A percentile compares a stretch with the other conserved stretches of the same genome.
phyloP scores from a whole-genome alignment of 1,139 yeast species.

The Arxiozyma slooffiae region DNA sequence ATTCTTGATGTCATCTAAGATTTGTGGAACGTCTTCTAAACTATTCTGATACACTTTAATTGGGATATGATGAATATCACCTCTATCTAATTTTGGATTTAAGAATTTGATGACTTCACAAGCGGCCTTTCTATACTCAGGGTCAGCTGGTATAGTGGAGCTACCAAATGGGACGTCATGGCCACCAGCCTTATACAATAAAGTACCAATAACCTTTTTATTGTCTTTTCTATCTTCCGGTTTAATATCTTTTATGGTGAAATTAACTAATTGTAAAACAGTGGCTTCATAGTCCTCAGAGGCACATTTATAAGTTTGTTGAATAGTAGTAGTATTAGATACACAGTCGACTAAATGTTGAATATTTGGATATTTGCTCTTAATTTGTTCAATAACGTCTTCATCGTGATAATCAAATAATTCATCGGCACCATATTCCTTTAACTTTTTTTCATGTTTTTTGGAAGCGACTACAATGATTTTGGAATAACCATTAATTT shows the following conservation, averaged over 20 bases:
- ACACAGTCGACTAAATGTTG: constrained; percentile 41
- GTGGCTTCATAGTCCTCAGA: constrained; percentile 31
- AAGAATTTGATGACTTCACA: constrained; percentile 20
- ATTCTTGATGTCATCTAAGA: constrained; percentile 22
- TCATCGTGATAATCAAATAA: constrained; percentile 51
- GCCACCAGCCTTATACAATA: constrained; percentile 22
- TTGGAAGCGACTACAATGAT: constrained; percentile 42
- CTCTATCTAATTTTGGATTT: constrained; percentile 19
- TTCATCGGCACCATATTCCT: constrained; percentile 46
- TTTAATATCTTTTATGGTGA: constrained; percentile 19
- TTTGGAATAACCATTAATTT: constrained; percentile 34
- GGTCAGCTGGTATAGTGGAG: constrained; percentile 20
- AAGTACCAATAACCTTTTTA: constrained; percentile 19
- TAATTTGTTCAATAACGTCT: constrained; percentile 44
- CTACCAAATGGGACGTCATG: constrained; percentile 22
- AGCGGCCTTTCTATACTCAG: constrained; percentile 17
- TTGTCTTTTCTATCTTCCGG: constrained; percentile 22
- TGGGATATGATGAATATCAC: constrained; percentile 26
- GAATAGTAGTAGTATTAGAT: constrained; percentile 36
- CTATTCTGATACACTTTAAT: constrained; percentile 23
- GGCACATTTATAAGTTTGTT: constrained; percentile 38
- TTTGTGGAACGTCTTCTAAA: constrained; percentile 17
- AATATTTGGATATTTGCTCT: constrained; percentile 35
- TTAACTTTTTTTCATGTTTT: constrained; percentile 32
- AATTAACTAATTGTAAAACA: constrained; percentile 17